Conservation (phyloP, 1,139 yeast species). For the Komagataea norvegica region DNA sequence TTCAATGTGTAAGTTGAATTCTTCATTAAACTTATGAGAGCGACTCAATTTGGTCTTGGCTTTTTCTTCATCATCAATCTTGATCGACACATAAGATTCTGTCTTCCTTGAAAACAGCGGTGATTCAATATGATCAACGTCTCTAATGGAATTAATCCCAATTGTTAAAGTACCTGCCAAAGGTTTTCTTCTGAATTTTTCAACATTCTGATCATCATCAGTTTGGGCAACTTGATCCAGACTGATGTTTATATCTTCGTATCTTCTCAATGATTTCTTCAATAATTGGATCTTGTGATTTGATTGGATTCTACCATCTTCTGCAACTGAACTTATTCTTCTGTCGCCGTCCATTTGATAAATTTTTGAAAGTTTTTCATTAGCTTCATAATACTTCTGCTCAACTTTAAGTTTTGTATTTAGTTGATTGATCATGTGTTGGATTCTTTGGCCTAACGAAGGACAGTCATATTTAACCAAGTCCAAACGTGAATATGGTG, state of each 20-base stretch:
- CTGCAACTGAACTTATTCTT: conserved; percentile 81
- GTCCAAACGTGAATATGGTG: conserved; percentile 56
- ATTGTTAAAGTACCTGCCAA: conserved; percentile 74
- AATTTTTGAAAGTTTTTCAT: conserved; percentile 79
- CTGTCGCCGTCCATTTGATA: conserved; percentile 91
- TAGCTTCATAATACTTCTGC: conserved; percentile 87
- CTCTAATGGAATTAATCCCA: conserved; percentile 70
- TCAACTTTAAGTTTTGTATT: conserved; percentile 93
- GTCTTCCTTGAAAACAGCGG: conserved; percentile 73
- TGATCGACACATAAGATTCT: conserved; percentile 72
- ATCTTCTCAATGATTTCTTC: conserved; percentile 78
- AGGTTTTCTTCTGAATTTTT: conserved; percentile 74
- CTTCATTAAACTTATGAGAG: conserved; percentile 81
- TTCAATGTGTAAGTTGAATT: conserved; percentile 73
- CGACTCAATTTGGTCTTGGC: conserved; percentile 74
- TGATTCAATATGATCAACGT: conserved; percentile 88
- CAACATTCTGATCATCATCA: conserved; percentile 60
- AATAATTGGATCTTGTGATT: conserved; percentile 80
- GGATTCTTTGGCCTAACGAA: conserved; percentile 90
- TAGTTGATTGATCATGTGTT: conserved; percentile 88
- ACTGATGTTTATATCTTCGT: conserved; percentile 79
- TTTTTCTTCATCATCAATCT: conserved; percentile 80
- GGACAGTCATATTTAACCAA: conserved; percentile 90
- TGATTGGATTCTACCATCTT: conserved; percentile 79
- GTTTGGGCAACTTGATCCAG: conserved; percentile 38